These are phyloP conservation scores for Pseudonitzschia pungens DNA, from an alignment of 108 stramenopile species.

Conservation along the genomic window DNA sequence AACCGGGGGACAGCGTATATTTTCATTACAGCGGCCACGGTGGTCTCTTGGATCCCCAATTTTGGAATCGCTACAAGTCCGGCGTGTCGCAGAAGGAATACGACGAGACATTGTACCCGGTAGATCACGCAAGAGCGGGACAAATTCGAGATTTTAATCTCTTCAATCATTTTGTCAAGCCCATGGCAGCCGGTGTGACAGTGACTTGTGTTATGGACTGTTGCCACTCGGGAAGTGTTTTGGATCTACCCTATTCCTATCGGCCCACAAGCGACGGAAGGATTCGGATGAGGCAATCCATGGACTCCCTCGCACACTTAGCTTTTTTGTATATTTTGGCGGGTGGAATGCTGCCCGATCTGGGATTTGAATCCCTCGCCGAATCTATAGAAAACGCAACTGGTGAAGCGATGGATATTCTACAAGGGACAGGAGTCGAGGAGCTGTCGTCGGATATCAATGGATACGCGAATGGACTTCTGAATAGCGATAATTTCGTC, in stretches of 20 bases:
- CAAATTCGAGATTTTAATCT: slow-evolving; percentile 79
- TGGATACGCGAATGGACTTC: neutral
- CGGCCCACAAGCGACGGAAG: slow-evolving; percentile 10
- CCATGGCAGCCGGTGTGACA: slow-evolving; percentile 68
- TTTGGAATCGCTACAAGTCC: slow-evolving; percentile 30
- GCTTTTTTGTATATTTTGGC: slow-evolving; percentile 25
- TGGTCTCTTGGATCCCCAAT: slow-evolving; percentile 52
- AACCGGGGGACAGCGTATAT: slow-evolving; percentile 65
- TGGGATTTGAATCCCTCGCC: slow-evolving; percentile 8
- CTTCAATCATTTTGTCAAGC: slow-evolving; percentile 61
- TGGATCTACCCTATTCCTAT: slow-evolving; percentile 66
- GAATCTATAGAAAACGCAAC: neutral
- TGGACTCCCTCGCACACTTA: slow-evolving; percentile 15
- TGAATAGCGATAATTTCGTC: neutral
- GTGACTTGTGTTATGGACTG: slow-evolving; percentile 65
- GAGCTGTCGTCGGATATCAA: slow-evolving; percentile 8
- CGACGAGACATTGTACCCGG: slow-evolving; percentile 81
- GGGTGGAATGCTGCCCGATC: slow-evolving; percentile 18
- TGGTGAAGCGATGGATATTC: slow-evolving; percentile 4
- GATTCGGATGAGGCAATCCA: slow-evolving; percentile 19
- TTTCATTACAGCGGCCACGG: slow-evolving; percentile 67
- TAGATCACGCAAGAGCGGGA: slow-evolving; percentile 70
- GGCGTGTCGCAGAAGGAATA: slow-evolving; percentile 39
- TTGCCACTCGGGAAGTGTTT: slow-evolving; percentile 90
- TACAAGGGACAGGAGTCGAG: slow-evolving; percentile 16